Evolutionary conservation across 352 stramenopile genomes (phyloP).

Genomic region (Phytophthora melonis): DNA sequence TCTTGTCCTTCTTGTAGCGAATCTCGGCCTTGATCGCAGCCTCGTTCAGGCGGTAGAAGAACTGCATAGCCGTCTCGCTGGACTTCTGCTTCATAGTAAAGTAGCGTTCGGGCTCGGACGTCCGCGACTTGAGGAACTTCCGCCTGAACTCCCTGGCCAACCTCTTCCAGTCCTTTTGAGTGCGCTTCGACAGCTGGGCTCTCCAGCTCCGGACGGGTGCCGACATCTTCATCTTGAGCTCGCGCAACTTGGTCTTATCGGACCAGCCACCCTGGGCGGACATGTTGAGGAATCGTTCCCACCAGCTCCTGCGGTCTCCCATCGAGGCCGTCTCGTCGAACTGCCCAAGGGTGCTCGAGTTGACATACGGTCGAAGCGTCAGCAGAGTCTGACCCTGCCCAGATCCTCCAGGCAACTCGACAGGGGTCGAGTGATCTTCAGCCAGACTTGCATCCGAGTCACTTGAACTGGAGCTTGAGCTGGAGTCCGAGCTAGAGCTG

Average conservation of each 20-base stretch:
- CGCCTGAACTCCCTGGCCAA: neutral
- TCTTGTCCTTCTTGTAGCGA: neutral
- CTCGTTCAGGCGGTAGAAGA: conserved; percentile 9
- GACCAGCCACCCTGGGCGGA: neutral
- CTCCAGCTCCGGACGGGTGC: neutral
- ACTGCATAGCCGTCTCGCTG: neutral
- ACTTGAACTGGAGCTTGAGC: no score
- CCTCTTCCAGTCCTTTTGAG: neutral
- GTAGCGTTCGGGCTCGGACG: neutral
- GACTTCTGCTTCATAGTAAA: conserved; percentile 12
- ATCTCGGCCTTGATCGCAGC: neutral
- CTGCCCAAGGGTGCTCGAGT: neutral
- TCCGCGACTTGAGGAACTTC: neutral
- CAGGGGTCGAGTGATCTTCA: no score
- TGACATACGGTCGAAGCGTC: neutral
- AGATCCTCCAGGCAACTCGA: no score
- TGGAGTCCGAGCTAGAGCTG: no score
- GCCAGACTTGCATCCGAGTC: no score
- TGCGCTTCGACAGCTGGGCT: conserved; percentile 1
- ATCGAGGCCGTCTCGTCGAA: conserved; percentile 7
- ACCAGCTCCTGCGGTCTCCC: neutral
- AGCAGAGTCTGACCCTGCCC: neutral
- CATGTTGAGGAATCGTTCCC: conserved; percentile 4
- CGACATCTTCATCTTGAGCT: conserved; percentile 13
- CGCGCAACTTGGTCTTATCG: neutral